A percentile compares a stretch with the other conserved stretches of the same genome.
These are phyloP conservation scores for Aphanoascus verrucosus DNA, from an alignment of 2,329 filamentous ascomycete genomes.

Conservation along the genomic window DNA sequence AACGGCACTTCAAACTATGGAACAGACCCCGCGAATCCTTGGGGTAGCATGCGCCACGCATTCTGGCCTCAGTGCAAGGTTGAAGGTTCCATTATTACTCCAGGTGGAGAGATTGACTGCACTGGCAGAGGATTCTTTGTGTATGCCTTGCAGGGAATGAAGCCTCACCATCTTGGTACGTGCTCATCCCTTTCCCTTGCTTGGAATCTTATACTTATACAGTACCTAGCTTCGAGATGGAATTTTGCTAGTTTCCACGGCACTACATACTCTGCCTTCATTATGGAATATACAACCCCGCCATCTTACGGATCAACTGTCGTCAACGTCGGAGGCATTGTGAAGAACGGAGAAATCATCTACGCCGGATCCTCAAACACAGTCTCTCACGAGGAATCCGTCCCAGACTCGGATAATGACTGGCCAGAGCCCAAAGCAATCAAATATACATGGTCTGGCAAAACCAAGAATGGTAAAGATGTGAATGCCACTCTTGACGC, in stretches of 20 bases:
- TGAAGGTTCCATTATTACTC: slow-evolving; percentile 74
- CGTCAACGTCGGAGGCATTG: slow-evolving; percentile 73
- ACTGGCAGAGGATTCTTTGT: slow-evolving; percentile 64
- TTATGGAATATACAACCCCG: slow-evolving; percentile 96
- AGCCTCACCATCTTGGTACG: slow-evolving; percentile 84
- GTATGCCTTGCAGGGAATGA: slow-evolving; percentile 93
- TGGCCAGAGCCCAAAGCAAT: slow-evolving; percentile 78
- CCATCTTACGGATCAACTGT: slow-evolving; percentile 79
- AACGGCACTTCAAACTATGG: slow-evolving; percentile 77
- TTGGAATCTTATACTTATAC: not conserved
- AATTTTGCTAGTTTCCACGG: slow-evolving; percentile 90
- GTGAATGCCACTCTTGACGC: slow-evolving; percentile 61
- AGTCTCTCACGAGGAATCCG: slow-evolving; percentile 57
- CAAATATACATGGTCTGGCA: slow-evolving; percentile 68
- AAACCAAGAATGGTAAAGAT: slow-evolving; percentile 62
- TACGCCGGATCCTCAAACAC: slow-evolving; percentile 56
- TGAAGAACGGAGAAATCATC: slow-evolving; percentile 69
- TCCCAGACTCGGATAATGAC: slow-evolving; percentile 63
- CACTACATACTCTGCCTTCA: slow-evolving; percentile 69
- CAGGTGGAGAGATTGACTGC: slow-evolving; percentile 70
- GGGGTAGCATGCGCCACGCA: slow-evolving; percentile 82
- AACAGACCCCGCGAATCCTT: slow-evolving; percentile 73
- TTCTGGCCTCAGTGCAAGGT: slow-evolving; percentile 86
- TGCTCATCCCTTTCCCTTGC: slow-evolving; percentile 5
- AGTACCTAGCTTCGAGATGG: slow-evolving; percentile 59